phyloP scores from a whole-genome alignment of 805 yeast species.

The Cyberlindnera euphorbiae region DNA sequence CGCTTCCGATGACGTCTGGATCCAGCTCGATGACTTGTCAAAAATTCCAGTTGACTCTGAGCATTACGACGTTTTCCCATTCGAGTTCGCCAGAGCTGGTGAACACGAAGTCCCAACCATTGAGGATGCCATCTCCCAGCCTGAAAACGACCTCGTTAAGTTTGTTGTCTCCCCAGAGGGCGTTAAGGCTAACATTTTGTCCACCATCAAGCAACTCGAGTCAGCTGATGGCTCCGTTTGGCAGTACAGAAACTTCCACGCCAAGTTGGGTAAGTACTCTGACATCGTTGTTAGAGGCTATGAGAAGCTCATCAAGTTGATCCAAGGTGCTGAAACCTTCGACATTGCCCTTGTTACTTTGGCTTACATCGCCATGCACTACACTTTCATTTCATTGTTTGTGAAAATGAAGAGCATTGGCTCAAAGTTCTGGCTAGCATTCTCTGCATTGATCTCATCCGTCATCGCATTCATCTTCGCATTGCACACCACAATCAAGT shows the following conservation, averaged over 20 bases:
- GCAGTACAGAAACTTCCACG: constrained; percentile 52
- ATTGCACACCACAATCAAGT: constrained; percentile 51
- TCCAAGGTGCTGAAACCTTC: constrained; percentile 75
- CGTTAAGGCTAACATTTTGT: constrained; percentile 9
- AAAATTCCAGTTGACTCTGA: constrained; percentile 33
- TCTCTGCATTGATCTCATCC: constrained; percentile 73
- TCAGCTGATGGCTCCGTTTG: constrained; percentile 47
- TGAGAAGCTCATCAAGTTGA: constrained; percentile 38
- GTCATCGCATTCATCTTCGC: constrained; percentile 83
- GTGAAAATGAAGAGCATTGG: constrained; percentile 72
- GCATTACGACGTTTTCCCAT: constrained; percentile 48
- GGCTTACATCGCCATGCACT: constrained; percentile 86
- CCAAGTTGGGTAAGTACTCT: constrained; percentile 51
- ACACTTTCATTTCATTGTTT: constrained; percentile 71
- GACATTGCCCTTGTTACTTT: constrained; percentile 74
- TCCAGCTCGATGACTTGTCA: constrained; percentile 38
- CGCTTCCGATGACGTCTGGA: constrained; percentile 39
- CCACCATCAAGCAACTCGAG: constrained; percentile 12
- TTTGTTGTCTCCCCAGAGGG: constrained; percentile 31
- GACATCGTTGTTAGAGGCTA: constrained; percentile 43
- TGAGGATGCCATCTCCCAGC: constrained; percentile 35
- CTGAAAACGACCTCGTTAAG: constrained; percentile 39
- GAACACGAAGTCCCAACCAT: constrained; percentile 38
- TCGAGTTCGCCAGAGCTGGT: constrained; percentile 48
- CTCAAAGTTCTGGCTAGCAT: constrained; percentile 82